Evolutionary conservation across 768 basidiomycete species (phyloP).

Genomic region (Lactifluus subvellereus): DNA sequence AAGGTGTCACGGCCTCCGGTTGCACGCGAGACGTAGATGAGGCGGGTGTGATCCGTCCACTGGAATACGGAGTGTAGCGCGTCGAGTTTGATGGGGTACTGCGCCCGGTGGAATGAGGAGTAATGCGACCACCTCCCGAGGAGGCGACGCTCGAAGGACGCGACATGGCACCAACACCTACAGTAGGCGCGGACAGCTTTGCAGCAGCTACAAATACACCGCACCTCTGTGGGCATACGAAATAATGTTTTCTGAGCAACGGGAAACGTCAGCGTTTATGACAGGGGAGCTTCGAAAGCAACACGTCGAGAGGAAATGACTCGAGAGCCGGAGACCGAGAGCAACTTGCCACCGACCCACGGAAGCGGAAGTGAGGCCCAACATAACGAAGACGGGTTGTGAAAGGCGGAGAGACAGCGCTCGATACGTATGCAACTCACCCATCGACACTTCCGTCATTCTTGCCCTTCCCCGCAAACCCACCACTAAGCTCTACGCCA

Average conservation of each 20-base stretch:
- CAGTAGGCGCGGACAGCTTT: constrained; percentile 77
- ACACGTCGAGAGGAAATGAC: neutral
- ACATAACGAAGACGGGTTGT: neutral
- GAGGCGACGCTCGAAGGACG: constrained; percentile 82
- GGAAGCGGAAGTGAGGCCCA: neutral
- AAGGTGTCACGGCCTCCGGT: constrained; percentile 39
- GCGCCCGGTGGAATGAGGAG: constrained; percentile 33
- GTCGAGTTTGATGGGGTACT: constrained; percentile 29
- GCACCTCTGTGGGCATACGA: constrained; percentile 74
- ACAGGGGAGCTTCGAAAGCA: neutral
- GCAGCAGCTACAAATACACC: constrained; percentile 85
- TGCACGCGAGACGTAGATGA: constrained; percentile 27
- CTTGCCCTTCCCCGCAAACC: constrained; percentile 88
- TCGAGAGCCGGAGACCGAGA: neutral
- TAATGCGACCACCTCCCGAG: constrained; percentile 46
- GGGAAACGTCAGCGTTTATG: constrained; percentile 3
- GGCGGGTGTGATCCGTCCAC: constrained; percentile 39
- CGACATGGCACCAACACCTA: constrained; percentile 43
- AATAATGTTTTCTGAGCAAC: constrained; percentile 45
- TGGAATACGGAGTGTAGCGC: constrained; percentile 50
- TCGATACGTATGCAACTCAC: constrained; percentile 44
- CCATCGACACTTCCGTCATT: constrained; percentile 88
- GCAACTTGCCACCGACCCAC: neutral
- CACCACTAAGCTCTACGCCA: constrained; percentile 83
- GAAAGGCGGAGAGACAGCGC: constrained; percentile 16